Evolutionary conservation across 202 grass and related monocot genomes (phyloP).

Genomic region (Elaeis oleifera): DNA sequence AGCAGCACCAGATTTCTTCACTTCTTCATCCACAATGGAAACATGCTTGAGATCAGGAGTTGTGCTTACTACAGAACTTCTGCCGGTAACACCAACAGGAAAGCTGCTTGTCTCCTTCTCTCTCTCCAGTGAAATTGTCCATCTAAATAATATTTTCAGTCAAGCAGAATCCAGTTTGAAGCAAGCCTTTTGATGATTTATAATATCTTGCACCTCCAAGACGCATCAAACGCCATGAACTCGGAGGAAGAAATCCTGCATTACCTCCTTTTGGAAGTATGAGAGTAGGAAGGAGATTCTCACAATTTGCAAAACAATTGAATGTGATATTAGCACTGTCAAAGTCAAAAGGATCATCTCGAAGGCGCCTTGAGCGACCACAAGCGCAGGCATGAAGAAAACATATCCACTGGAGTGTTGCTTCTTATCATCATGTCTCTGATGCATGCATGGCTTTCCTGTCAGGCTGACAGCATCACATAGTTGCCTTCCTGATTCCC

Average conservation of each 20-base stretch:
- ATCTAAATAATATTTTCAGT: slow-evolving; percentile 64
- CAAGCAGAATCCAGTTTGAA: slow-evolving; percentile 79
- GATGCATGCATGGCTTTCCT: slow-evolving; percentile 75
- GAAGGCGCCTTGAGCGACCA: slow-evolving; percentile 59
- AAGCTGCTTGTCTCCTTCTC: slow-evolving; percentile 22
- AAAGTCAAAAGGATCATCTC: slow-evolving; percentile 91
- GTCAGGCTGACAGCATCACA: slow-evolving; percentile 82
- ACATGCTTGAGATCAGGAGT: slow-evolving; percentile 28
- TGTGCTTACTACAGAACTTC: slow-evolving; percentile 29
- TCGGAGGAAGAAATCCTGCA: slow-evolving; percentile 36
- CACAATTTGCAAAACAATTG: slow-evolving; percentile 71
- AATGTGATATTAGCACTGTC: slow-evolving; percentile 66
- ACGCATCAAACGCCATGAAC: slow-evolving; percentile 67
- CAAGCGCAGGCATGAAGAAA: slow-evolving; percentile 95
- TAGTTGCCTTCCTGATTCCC: slow-evolving; percentile 91
- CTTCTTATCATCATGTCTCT: slow-evolving; percentile 32
- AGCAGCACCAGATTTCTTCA: slow-evolving; percentile 21
- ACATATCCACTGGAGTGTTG: slow-evolving; percentile 71
- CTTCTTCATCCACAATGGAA: slow-evolving; percentile 27
- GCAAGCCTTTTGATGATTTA: slow-evolving; percentile 74
- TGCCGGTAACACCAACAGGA: slow-evolving; percentile 6
- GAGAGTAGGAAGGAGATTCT: slow-evolving; percentile 69
- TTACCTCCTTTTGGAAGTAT: slow-evolving; percentile 38
- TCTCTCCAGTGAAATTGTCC: slow-evolving; percentile 50
- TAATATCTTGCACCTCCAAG: slow-evolving; percentile 91